Evolutionary conservation across 2,329 filamentous ascomycete species (phyloP).

Genomic region (Trichoderma pleuroti): DNA sequence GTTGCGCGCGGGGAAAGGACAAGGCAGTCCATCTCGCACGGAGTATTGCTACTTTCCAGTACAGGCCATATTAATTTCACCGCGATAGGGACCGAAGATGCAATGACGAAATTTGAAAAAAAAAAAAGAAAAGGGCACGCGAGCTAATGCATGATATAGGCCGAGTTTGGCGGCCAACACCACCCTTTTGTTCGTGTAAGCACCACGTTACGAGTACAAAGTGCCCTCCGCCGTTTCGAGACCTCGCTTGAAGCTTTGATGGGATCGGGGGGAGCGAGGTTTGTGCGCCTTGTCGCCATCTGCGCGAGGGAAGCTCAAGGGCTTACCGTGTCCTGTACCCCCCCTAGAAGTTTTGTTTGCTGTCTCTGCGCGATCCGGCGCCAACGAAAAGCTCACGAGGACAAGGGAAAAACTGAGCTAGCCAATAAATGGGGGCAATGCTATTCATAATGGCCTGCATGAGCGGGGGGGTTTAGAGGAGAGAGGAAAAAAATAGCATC

Average conservation of each 20-base stretch:
- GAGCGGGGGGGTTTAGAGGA: not conserved
- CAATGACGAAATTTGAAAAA: not conserved
- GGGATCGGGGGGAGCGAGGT: not conserved
- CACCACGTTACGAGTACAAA: too few species aligned
- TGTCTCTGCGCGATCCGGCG: not conserved
- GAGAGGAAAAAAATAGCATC: not conserved
- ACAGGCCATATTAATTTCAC: conserved; percentile 1
- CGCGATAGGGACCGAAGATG: not conserved
- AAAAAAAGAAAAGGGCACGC: not conserved
- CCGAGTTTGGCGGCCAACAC: not conserved
- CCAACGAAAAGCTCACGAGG: conserved; percentile 12
- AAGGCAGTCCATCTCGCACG: not conserved
- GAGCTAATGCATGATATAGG: conserved; percentile 12
- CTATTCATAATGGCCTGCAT: conserved; percentile 1
- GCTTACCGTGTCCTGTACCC: conserved; percentile 9
- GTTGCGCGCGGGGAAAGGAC: not conserved
- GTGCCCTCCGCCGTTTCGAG: not conserved
- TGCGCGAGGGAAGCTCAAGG: not conserved
- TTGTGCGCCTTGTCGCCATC: not conserved
- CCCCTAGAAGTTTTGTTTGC: conserved; percentile 1
- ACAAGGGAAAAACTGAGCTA: conserved; percentile 2
- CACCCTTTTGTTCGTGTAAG: not conserved
- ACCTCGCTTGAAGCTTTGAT: not conserved
- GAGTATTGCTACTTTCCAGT: not conserved
- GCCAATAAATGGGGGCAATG: not conserved